Evolutionary conservation across 2,329 filamentous ascomycete genomes (phyloP).

Genomic region (Apiospora phragmitis): DNA sequence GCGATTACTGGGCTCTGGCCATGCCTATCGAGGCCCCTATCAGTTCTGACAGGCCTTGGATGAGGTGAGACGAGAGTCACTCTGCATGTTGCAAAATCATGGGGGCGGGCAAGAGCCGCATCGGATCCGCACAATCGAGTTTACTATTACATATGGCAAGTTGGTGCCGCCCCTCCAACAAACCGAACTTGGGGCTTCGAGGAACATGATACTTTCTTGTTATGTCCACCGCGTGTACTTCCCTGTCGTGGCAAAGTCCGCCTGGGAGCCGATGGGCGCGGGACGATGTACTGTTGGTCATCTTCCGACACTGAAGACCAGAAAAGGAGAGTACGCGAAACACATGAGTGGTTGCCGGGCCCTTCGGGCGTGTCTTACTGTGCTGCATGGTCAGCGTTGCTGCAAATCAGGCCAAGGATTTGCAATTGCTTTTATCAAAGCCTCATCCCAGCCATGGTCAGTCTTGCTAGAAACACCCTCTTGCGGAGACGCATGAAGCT

Average conservation of each 20-base stretch:
- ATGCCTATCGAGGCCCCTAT: not conserved
- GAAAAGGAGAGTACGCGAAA: not conserved
- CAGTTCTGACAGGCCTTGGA: not conserved
- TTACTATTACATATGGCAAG: not conserved
- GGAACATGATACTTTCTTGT: not conserved
- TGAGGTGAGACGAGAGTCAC: not conserved
- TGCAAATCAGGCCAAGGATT: not conserved
- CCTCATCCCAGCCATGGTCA: too few relatives aligned
- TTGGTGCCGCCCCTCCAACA: not conserved
- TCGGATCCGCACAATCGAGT: not conserved
- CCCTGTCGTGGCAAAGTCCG: not conserved
- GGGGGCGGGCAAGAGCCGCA: not conserved
- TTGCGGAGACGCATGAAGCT: too few relatives aligned
- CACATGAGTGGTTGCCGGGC: not conserved
- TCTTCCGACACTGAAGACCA: not conserved
- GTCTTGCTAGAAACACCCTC: too few relatives aligned
- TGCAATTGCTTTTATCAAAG: too few relatives aligned
- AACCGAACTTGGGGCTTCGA: not conserved
- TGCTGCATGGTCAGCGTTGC: conserved; percentile 3
- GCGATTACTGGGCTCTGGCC: not conserved
- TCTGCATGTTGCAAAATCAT: not conserved
- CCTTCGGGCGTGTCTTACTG: not conserved
- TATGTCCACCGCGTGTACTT: not conserved
- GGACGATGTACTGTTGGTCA: not conserved
- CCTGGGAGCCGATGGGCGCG: not conserved